Conservation (phyloP, 352 stramenopile species). For the Blastocystis sp. region DNA sequence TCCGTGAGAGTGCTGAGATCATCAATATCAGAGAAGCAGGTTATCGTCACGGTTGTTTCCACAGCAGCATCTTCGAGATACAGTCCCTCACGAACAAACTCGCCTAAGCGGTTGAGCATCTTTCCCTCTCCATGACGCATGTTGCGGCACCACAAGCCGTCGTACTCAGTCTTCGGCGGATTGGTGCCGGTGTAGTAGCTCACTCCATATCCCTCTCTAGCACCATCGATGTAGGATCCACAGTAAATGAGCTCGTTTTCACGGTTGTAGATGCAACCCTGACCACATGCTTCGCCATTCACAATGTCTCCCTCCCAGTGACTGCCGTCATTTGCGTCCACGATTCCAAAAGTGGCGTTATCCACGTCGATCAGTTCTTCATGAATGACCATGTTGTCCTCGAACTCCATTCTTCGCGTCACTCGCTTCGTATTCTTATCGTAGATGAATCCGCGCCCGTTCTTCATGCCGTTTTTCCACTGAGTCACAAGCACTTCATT, state of each 20-base stretch:
- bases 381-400: slow-evolving; percentile 1
- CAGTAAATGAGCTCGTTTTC: slow-evolving; percentile 41
- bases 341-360: slow-evolving; percentile 5
- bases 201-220: slow-evolving; percentile 28
- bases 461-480: slow-evolving; percentile 47
- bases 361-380: background rate
- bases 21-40: slow-evolving; percentile 19
- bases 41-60: background rate
- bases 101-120: background rate
- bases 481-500: slow-evolving; percentile 39
- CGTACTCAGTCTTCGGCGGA: slow-evolving; percentile 2
- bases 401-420: slow-evolving; percentile 33
- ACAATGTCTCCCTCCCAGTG: slow-evolving; percentile 45
- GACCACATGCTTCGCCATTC: slow-evolving; percentile 36
- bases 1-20: slow-evolving; percentile 35
- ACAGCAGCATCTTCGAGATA: slow-evolving; percentile 20
- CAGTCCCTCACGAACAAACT: background rate
- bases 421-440: slow-evolving; percentile 53
- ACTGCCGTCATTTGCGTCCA: slow-evolving; percentile 13
- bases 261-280: slow-evolving; percentile 25
- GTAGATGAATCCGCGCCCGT: slow-evolving; percentile 51
- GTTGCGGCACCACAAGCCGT: slow-evolving; percentile 48
- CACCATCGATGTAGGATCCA: slow-evolving; percentile 21
- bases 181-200: slow-evolving; percentile 15
- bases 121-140: slow-evolving; percentile 36